Conservation (phyloP, 306 rosid species). For the Glycine latifolia region DNA sequence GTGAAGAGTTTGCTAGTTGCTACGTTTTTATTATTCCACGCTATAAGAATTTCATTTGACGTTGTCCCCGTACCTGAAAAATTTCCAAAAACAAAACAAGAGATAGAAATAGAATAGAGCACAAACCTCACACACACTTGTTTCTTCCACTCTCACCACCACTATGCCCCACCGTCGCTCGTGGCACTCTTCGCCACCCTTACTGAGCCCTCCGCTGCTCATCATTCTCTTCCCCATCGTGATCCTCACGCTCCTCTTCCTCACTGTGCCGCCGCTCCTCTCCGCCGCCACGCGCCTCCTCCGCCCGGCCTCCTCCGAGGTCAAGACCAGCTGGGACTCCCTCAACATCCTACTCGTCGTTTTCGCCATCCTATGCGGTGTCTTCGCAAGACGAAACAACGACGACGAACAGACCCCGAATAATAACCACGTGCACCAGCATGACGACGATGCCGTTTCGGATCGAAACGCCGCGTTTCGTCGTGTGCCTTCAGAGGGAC, state of each 20-base stretch:
- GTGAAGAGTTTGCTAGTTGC: neutral
- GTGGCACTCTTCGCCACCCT: slow-evolving; percentile 60
- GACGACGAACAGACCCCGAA: slow-evolving; percentile 55
- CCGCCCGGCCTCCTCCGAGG: slow-evolving; percentile 53
- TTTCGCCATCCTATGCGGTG: slow-evolving; percentile 72
- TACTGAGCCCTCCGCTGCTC: slow-evolving; percentile 69
- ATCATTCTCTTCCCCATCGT: slow-evolving; percentile 74
- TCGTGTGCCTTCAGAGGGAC: neutral
- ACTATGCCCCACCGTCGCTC: slow-evolving; percentile 62
- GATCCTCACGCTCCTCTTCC: slow-evolving; percentile 58
- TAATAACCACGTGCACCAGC: neutral
- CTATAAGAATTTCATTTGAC: slow-evolving; percentile 19
- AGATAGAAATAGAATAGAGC: too few relatives aligned
- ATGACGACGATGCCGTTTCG: slow-evolving; percentile 1
- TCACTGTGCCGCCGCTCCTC: slow-evolving; percentile 66
- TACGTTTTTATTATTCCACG: neutral
- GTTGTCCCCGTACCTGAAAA: slow-evolving; percentile 5
- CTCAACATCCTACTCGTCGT: slow-evolving; percentile 72
- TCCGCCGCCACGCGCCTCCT: slow-evolving; percentile 59
- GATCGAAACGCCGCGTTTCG: slow-evolving; percentile 15
- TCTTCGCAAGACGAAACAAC: slow-evolving; percentile 68
- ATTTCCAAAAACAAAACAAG: slow-evolving; percentile 2
- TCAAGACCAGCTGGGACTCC: slow-evolving; percentile 82
- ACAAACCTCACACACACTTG: neutral
- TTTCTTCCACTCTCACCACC: neutral